phyloP scores from a whole-genome alignment of 108 stramenopile species.

The Nannochloropsis salina region DNA sequence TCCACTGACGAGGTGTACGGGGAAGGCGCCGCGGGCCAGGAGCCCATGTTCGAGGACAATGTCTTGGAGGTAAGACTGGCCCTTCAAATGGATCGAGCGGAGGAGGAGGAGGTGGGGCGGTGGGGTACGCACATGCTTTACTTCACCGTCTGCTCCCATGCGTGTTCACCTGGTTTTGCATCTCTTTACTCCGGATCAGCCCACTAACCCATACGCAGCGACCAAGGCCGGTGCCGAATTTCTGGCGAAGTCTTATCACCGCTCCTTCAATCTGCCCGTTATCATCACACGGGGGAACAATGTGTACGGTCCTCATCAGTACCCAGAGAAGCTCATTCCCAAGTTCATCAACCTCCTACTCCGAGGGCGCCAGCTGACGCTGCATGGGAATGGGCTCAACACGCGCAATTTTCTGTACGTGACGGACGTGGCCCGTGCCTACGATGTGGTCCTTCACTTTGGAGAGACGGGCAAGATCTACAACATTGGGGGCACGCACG shows the following conservation, averaged over 20 bases:
- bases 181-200: constrained; percentile 35
- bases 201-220: constrained; percentile 98
- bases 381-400: constrained; percentile 93
- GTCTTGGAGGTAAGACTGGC: constrained; percentile 61
- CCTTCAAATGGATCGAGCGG: background rate
- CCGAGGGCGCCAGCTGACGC: constrained; percentile 72
- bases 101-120: background rate
- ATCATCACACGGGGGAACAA: constrained; percentile 98
- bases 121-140: background rate
- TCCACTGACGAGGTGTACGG: constrained; percentile 98
- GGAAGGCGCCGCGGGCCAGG: constrained; percentile 70
- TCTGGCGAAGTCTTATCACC: constrained; percentile 75
- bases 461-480: constrained; percentile 80
- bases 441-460: constrained; percentile 88
- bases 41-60: constrained; percentile 93
- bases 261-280: constrained; percentile 38
- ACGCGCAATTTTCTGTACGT: constrained; percentile 95
- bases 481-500: constrained; percentile 96
- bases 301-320: constrained; percentile 98
- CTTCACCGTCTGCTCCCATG: background rate
- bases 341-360: constrained; percentile 97
- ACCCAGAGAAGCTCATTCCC: constrained; percentile 97
- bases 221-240: constrained; percentile 99
- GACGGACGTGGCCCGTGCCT: constrained; percentile 89
- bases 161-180: too few relatives aligned